Base-by-base conservation (phyloP, 2,329 filamentous ascomycete species). In the Pseudogymnoascus sp. region DNA sequence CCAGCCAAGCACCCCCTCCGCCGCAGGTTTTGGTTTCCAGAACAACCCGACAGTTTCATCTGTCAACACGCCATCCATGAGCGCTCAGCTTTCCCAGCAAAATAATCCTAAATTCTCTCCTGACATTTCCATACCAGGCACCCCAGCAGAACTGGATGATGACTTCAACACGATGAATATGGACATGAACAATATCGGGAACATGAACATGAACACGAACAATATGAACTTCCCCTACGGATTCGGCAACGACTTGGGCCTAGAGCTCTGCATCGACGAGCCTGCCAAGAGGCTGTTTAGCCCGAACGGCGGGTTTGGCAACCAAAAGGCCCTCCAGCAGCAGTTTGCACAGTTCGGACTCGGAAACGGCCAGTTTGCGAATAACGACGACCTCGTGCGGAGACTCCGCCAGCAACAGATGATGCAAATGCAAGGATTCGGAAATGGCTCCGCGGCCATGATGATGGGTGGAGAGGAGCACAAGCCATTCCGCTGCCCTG, bases 41-140 rank as follows among this genome's bases (percentile, higher is more conserved):
- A 91, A 96, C 73, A 97, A 97, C 73, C 93, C 93, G 13, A 97
- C 92, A 1, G 93, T 97, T 15, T 99, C 94, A 2, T 97, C 92
- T 3, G 93, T 97, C 61, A 97, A 97, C 74, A 97, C 93, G 0
- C 93, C 93, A 0, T 96, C 92, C 0, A 81, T 97, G 62, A 89
- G 88, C 63, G 90, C 90, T 1, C 87, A 92, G 66, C 87, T 54
- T 54, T 78, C 86, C 64, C 81, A 79, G 59, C 79, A 81, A 62
- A 81, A 84, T 41, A 82, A 79, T 36, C 66, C 67, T 24, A 66
- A 65, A 29, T 71, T 73, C 60, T 72, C 71, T 11, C 63, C 79
- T 80, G 83, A 87, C 73, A 86, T 85, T 5, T 89, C 86, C 44
- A 80, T 83, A 59, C 86, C 88, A 15, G 85, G 86, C 41, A 89